A percentile compares a stretch with the other conserved stretches of the same genome.
phyloP scores from a whole-genome alignment of 2,329 filamentous ascomycete genomes.

The Ophiostoma sp. region DNA sequence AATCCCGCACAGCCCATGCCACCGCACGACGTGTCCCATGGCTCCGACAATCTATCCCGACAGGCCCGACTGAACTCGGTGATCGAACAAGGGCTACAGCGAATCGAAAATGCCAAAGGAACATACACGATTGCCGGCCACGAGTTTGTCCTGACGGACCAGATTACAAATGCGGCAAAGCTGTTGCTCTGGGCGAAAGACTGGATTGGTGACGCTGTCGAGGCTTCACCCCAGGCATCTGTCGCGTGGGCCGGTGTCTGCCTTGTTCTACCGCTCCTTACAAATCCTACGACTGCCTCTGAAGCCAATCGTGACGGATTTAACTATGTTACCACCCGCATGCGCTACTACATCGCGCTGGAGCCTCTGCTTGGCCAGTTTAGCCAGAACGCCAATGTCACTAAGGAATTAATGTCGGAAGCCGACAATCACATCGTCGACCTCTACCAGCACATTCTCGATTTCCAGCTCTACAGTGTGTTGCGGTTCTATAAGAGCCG shows the following conservation, averaged over 20 bases:
- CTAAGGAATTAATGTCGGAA: slow-evolving; percentile 15
- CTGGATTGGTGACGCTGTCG: slow-evolving; percentile 34
- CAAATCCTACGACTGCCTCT: slow-evolving; percentile 34
- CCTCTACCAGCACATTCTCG: slow-evolving; percentile 38
- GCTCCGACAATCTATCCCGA: neutral
- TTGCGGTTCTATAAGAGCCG: slow-evolving; percentile 36
- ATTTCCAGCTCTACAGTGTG: slow-evolving; percentile 40
- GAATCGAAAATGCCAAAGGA: neutral
- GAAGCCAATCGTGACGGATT: slow-evolving; percentile 39
- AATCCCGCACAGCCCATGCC: too few species aligned
- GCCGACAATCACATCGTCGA: too few species aligned
- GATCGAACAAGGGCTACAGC: neutral
- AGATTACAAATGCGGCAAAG: slow-evolving; percentile 30
- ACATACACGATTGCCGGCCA: neutral
- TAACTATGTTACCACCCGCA: slow-evolving; percentile 38
- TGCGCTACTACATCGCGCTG: slow-evolving; percentile 38
- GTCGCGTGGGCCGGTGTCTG: slow-evolving; percentile 41
- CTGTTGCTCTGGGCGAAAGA: slow-evolving; percentile 32
- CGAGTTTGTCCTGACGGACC: too few species aligned
- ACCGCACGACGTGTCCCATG: too few species aligned
- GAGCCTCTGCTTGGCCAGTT: slow-evolving; percentile 32
- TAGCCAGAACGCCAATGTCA: slow-evolving; percentile 21
- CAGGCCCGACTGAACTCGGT: neutral
- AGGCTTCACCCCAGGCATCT: slow-evolving; percentile 37
- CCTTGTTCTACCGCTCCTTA: slow-evolving; percentile 40